A percentile compares a stretch with the other conserved stretches of the same genome.
Conservation (phyloP, 495 filamentous ascomycete species). For the Clavariopsis aquatica region DNA sequence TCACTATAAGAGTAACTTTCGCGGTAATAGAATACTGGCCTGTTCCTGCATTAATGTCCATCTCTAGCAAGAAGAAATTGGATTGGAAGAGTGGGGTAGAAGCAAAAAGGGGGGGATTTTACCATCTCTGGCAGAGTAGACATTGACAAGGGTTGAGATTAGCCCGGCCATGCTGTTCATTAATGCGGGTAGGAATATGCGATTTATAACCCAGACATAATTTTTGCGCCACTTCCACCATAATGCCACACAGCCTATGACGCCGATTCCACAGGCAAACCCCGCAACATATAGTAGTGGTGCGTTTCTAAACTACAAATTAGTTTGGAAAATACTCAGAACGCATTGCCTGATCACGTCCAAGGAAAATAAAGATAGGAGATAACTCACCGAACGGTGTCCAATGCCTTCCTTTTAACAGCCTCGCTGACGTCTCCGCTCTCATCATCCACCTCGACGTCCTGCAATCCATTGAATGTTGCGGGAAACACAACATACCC, state of each 20-base stretch:
- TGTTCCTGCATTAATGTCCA: not conserved
- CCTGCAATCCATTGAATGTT: constrained; percentile 45
- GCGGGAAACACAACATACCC: constrained; percentile 47
- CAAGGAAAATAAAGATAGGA: not conserved
- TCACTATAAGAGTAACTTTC: constrained; percentile 43
- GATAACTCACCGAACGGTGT: constrained; percentile 9
- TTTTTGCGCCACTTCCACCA: constrained; percentile 45
- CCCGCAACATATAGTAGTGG: constrained; percentile 22
- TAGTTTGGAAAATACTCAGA: not conserved
- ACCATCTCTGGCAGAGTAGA: constrained; percentile 52
- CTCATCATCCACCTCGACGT: constrained; percentile 49
- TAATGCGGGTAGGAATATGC: constrained; percentile 45
- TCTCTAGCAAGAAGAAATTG: not conserved
- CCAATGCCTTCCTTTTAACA: constrained; percentile 28
- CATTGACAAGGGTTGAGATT: constrained; percentile 51
- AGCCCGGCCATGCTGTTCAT: constrained; percentile 54
- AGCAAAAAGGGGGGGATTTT: constrained; percentile 42
- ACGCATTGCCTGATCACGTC: too few species aligned
- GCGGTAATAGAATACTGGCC: constrained; percentile 46
- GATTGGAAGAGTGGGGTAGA: not conserved
- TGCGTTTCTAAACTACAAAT: constrained; percentile 1
- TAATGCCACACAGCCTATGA: constrained; percentile 25
- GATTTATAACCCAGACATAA: constrained; percentile 51
- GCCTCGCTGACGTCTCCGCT: constrained; percentile 36
- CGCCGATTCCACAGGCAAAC: constrained; percentile 19